These are phyloP conservation scores for Zoysia pacifica DNA, from an alignment of 176 grass and related monocot species.

Conservation along the genomic window DNA sequence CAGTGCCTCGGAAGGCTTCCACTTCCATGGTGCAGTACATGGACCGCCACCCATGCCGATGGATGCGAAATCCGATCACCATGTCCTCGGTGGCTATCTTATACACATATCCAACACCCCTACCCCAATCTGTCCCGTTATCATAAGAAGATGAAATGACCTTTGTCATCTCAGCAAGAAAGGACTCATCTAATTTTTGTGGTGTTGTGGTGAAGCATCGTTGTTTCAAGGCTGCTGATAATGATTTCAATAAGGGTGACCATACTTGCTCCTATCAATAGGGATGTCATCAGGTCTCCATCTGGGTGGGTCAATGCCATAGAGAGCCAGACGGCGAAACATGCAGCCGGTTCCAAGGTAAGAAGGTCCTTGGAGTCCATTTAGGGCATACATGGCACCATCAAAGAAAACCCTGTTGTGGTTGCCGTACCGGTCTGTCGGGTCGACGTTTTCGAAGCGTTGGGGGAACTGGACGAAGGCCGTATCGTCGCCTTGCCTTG, in stretches of 20 bases:
- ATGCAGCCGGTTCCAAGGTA: slow-evolving; percentile 49
- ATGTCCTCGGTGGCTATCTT: slow-evolving; percentile 49
- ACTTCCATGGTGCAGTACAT: slow-evolving; percentile 22
- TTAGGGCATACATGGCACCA: slow-evolving; percentile 81
- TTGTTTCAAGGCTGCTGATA: slow-evolving; percentile 3
- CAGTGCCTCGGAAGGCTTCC: slow-evolving; percentile 25
- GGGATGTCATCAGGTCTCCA: background rate
- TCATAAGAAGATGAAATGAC: slow-evolving; percentile 34
- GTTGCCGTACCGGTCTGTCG: slow-evolving; percentile 73
- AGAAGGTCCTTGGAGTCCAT: slow-evolving; percentile 51
- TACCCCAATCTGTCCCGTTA: slow-evolving; percentile 12
- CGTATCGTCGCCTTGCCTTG: slow-evolving; percentile 44
- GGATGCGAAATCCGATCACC: slow-evolving; percentile 38
- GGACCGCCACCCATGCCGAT: slow-evolving; percentile 43
- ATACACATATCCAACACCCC: slow-evolving; percentile 33
- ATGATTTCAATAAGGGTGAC: background rate
- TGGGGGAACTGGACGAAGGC: slow-evolving; percentile 87
- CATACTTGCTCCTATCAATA: background rate
- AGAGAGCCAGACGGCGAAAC: slow-evolving; percentile 41
- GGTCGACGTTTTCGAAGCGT: slow-evolving; percentile 85
- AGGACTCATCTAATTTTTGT: background rate
- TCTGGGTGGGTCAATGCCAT: slow-evolving; percentile 23
- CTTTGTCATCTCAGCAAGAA: background rate
- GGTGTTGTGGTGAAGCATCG: background rate
- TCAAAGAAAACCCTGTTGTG: slow-evolving; percentile 92